Percentiles rank a stretch among this genome's conserved stretches.
Evolutionary conservation across 371 early-diverging fungal species (phyloP).

Genomic region (Saksenaea oblongispora): DNA sequence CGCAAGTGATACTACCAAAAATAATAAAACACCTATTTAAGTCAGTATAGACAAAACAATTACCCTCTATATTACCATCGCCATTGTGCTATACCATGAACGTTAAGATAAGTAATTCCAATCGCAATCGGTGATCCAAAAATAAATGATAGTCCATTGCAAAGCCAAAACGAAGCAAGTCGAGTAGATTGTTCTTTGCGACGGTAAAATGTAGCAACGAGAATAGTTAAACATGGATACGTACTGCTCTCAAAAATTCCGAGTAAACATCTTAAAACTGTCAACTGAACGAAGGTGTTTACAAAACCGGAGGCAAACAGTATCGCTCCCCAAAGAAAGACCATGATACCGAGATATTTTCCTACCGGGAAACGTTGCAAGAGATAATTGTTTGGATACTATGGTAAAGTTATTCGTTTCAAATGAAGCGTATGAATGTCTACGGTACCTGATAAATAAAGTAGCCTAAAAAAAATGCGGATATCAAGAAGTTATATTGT

Average conservation of each 20-base stretch:
- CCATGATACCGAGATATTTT: conserved; percentile 33
- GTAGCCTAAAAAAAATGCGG: conserved; percentile 43
- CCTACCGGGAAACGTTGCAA: conserved; percentile 34
- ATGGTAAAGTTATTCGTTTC: background rate
- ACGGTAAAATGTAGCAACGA: background rate
- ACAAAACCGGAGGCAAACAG: conserved; percentile 24
- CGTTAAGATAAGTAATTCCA: conserved; percentile 22
- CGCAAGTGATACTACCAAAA: conserved; percentile 19
- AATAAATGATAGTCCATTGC: conserved; percentile 24
- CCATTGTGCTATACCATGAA: conserved; percentile 21
- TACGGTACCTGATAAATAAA: conserved; percentile 32
- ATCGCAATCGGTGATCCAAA: conserved; percentile 45
- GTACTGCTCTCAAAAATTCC: conserved; percentile 29
- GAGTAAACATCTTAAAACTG: conserved; percentile 38
- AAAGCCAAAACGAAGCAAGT: conserved; percentile 14
- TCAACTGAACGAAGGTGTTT: conserved; percentile 30
- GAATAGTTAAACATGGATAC: conserved; percentile 11
- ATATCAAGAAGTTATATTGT: conserved; percentile 33
- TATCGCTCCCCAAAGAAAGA: conserved; percentile 35
- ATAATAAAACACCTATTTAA: conserved; percentile 12
- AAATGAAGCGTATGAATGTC: too few species aligned
- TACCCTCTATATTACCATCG: conserved; percentile 15
- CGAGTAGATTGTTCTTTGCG: conserved; percentile 1
- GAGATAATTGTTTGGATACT: conserved; percentile 46
- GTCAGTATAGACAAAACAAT: background rate